Percentiles rank a stretch among this genome's conserved stretches.
phyloP scores from a whole-genome alignment of 2,329 filamentous ascomycete species.

The Talaromyces verruculosus region DNA sequence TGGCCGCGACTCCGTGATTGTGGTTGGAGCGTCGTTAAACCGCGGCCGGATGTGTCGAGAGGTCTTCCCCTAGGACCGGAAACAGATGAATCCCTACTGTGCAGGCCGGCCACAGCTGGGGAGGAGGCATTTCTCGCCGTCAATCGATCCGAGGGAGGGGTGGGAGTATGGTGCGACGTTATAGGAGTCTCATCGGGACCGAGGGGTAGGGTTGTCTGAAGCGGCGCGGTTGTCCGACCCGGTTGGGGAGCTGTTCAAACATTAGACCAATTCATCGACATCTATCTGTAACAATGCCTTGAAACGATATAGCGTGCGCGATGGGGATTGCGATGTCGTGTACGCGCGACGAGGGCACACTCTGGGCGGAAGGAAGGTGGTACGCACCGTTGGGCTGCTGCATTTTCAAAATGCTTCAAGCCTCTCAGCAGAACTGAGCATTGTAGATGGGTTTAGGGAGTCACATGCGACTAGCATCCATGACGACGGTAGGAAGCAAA shows the following conservation, averaged over 20 bases:
- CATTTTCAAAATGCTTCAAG: slow-evolving; percentile 18
- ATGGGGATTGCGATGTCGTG: slow-evolving; percentile 4
- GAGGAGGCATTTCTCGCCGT: slow-evolving; percentile 40
- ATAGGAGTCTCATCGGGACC: slow-evolving; percentile 41
- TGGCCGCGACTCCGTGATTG: slow-evolving; percentile 39
- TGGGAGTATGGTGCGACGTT: slow-evolving; percentile 39
- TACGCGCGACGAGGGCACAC: neutral
- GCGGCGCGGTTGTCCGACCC: slow-evolving; percentile 39
- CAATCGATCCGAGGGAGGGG: slow-evolving; percentile 41
- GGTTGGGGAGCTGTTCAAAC: slow-evolving; percentile 28
- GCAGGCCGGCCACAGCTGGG: slow-evolving; percentile 40
- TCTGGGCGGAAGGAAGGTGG: slow-evolving; percentile 5
- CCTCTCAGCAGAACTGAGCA: slow-evolving; percentile 14
- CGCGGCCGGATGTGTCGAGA: slow-evolving; percentile 36
- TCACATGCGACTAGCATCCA: neutral
- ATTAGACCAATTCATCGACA: neutral
- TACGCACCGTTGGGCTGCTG: slow-evolving; percentile 20
- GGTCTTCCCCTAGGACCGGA: slow-evolving; percentile 41
- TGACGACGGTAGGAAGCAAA: neutral
- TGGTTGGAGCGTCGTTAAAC: slow-evolving; percentile 38
- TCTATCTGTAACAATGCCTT: neutral
- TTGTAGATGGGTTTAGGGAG: neutral
- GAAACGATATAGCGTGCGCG: neutral
- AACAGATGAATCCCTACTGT: slow-evolving; percentile 47
- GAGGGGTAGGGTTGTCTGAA: slow-evolving; percentile 43